A percentile compares a stretch with the other conserved stretches of the same genome.
Evolutionary conservation across 2,329 filamentous ascomycete species (phyloP).

Genomic region (Amesomyces nigricolor): DNA sequence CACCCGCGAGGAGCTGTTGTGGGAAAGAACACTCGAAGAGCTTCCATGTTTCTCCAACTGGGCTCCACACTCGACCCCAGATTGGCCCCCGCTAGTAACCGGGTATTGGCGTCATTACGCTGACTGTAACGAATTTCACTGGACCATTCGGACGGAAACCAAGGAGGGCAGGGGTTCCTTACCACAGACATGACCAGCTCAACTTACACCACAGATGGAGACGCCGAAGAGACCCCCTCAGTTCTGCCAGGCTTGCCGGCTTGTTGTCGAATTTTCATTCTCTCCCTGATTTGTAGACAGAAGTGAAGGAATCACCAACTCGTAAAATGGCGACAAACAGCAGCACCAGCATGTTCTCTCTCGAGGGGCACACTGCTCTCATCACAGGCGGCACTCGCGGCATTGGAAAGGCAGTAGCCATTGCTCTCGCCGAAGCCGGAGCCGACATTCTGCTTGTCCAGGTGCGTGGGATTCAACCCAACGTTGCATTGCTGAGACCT

Average conservation of each 20-base stretch:
- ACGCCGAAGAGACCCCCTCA: no score
- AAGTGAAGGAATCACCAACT: background rate
- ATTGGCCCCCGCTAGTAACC: background rate
- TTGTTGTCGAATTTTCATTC: no score
- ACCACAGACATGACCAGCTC: no score
- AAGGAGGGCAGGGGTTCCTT: no score
- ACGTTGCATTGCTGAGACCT: background rate
- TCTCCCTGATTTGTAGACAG: no score
- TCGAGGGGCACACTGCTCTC: constrained; percentile 51
- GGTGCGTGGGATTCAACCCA: constrained; percentile 30
- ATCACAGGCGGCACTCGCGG: constrained; percentile 54
- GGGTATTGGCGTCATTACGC: no score
- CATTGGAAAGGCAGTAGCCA: constrained; percentile 52
- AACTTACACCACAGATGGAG: no score
- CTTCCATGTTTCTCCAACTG: background rate
- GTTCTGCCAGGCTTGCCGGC: no score
- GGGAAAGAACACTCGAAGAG: background rate
- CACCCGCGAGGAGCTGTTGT: background rate
- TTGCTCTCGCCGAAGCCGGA: constrained; percentile 54
- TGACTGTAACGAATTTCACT: no score
- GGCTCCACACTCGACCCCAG: background rate
- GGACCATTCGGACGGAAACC: no score
- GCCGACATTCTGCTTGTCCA: constrained; percentile 52
- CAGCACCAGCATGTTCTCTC: constrained; percentile 43
- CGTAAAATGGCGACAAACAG: constrained; percentile 12